phyloP scores from a whole-genome alignment of 768 basidiomycete genomes.

The Paxillus involutus region DNA sequence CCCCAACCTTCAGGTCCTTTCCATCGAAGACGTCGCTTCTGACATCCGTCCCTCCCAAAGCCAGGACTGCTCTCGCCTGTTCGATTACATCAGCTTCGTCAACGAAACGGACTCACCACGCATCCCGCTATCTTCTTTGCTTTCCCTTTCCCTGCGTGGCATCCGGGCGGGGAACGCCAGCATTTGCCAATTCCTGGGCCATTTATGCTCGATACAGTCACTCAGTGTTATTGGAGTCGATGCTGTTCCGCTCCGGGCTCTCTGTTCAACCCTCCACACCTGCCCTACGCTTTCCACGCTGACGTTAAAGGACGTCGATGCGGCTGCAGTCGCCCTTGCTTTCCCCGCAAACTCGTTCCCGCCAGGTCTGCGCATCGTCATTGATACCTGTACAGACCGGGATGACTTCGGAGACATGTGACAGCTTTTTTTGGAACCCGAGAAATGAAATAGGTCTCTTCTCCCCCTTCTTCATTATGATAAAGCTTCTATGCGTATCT shows the following conservation, averaged over 20 bases:
- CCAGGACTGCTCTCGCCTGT: conserved; percentile 37
- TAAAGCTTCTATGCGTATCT: neutral
- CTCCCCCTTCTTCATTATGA: neutral
- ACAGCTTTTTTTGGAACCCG: neutral
- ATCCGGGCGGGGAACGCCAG: conserved; percentile 1
- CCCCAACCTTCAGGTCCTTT: conserved; percentile 37
- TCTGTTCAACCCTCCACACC: conserved; percentile 3
- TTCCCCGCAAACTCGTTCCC: conserved; percentile 7
- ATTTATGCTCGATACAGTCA: conserved; percentile 1
- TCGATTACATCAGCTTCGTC: conserved; percentile 33
- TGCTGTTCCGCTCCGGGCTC: neutral
- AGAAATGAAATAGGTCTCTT: neutral
- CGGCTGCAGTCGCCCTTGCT: neutral
- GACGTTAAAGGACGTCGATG: conserved; percentile 11
- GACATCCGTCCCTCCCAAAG: conserved; percentile 33
- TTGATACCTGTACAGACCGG: conserved; percentile 6
- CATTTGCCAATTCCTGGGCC: conserved; percentile 6
- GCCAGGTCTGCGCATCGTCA: conserved; percentile 10
- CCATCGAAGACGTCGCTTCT: conserved; percentile 47
- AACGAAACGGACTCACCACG: neutral
- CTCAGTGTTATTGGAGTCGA: conserved; percentile 12
- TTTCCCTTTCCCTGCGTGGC: conserved; percentile 10
- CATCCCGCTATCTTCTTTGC: conserved; percentile 4
- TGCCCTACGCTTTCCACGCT: conserved; percentile 8
- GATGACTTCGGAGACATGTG: neutral